phyloP scores from a whole-genome alignment of 805 yeast species.

The Sugiyamaella valdiviana region DNA sequence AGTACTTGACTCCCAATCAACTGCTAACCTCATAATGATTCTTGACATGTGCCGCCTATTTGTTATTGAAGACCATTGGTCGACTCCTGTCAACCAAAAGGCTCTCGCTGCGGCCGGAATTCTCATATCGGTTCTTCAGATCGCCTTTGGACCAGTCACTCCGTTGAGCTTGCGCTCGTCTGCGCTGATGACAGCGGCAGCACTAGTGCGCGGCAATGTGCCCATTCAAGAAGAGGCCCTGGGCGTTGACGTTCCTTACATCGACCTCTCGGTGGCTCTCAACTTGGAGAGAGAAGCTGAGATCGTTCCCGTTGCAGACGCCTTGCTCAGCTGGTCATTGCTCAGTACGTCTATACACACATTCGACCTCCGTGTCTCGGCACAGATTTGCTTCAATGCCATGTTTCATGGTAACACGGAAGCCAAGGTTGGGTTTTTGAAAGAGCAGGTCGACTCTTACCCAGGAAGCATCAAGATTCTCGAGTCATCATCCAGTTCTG shows the following conservation, averaged over 20 bases:
- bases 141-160: slow-evolving; percentile 59
- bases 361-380: slow-evolving; percentile 74
- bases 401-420: slow-evolving; percentile 59
- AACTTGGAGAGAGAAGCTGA: slow-evolving; percentile 28
- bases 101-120: slow-evolving; percentile 56
- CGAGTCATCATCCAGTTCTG: not conserved
- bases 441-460: slow-evolving; percentile 54
- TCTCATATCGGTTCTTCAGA: slow-evolving; percentile 55
- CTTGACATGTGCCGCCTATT: slow-evolving; percentile 69
- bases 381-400: slow-evolving; percentile 59
- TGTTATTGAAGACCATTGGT: slow-evolving; percentile 66
- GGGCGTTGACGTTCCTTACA: slow-evolving; percentile 83
- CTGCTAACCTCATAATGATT: slow-evolving; percentile 44
- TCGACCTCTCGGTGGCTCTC: slow-evolving; percentile 57
- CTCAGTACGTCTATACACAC: slow-evolving; percentile 73
- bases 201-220: slow-evolving; percentile 60
- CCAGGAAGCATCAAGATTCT: slow-evolving; percentile 3
- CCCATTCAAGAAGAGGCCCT: slow-evolving; percentile 66
- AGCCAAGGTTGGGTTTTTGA: slow-evolving; percentile 55
- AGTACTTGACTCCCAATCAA: slow-evolving; percentile 12
- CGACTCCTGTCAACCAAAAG: slow-evolving; percentile 54
- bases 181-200: slow-evolving; percentile 72
- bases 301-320: slow-evolving; percentile 62
- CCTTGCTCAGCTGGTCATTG: slow-evolving; percentile 78
- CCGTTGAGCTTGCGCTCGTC: slow-evolving; percentile 60